Percentiles rank a stretch among this genome's conserved stretches.
Evolutionary conservation across 306 rosid species (phyloP).

Genomic region (Begonia fuchsioides): DNA sequence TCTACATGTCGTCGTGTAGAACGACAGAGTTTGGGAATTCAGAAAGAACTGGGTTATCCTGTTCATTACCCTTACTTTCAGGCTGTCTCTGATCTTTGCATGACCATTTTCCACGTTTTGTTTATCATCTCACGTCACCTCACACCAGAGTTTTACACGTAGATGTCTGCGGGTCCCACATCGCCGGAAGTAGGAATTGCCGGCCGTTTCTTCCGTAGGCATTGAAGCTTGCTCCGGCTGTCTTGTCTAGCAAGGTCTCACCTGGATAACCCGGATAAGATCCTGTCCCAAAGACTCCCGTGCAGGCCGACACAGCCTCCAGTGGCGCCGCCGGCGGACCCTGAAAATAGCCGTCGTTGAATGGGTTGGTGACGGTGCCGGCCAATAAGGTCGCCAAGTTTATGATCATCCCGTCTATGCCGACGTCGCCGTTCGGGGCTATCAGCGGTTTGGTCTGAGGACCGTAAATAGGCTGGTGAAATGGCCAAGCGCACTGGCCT

Average conservation of each 20-base stretch:
- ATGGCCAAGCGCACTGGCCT: slow-evolving; percentile 93
- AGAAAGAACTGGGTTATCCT: not conserved
- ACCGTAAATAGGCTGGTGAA: slow-evolving; percentile 84
- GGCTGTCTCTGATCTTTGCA: slow-evolving; percentile 9
- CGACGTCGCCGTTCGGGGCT: slow-evolving; percentile 89
- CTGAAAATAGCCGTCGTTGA: slow-evolving; percentile 64
- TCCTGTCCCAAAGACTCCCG: slow-evolving; percentile 65
- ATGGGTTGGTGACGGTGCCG: slow-evolving; percentile 86
- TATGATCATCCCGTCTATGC: slow-evolving; percentile 75
- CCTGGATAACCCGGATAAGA: slow-evolving; percentile 87
- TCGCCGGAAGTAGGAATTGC: slow-evolving; percentile 61
- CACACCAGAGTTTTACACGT: slow-evolving; percentile 58
- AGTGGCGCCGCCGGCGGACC: slow-evolving; percentile 69
- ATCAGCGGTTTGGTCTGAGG: slow-evolving; percentile 71
- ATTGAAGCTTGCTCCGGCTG: slow-evolving; percentile 63
- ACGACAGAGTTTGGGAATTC: slow-evolving; percentile 21
- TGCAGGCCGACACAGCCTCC: slow-evolving; percentile 79
- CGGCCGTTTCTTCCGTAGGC: slow-evolving; percentile 62
- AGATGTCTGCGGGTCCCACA: slow-evolving; percentile 86
- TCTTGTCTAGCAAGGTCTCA: slow-evolving; percentile 32
- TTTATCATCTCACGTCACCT: not conserved
- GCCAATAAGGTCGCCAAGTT: slow-evolving; percentile 75
- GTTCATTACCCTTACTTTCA: slow-evolving; percentile 1
- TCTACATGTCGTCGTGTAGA: slow-evolving; percentile 39
- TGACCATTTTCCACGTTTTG: slow-evolving; percentile 3